Base-by-base conservation (phyloP, 495 filamentous ascomycete genomes). In the Daldinia concentrica region DNA sequence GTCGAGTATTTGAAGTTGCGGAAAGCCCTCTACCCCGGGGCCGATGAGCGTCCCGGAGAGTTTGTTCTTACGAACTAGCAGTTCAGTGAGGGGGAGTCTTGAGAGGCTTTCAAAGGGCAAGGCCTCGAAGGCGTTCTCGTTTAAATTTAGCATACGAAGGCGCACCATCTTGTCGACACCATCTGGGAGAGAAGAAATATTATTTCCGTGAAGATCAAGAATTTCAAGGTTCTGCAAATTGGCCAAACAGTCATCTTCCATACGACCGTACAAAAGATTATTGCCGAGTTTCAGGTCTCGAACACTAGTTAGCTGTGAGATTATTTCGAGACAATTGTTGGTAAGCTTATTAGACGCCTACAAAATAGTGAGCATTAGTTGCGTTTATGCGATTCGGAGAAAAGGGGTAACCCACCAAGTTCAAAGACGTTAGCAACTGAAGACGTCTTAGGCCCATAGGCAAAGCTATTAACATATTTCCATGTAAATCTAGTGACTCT, bases 401-500 rank as follows among this genome's bases (percentile, higher is more conserved):
- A 17, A 48, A 36, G 12, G 9, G 15, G 34, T 4, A 43, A 78
- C 86, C 72, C 79, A 91, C 90, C 66, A 99, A 79, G 73, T 98
- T 98, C 26, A 99, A 84, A 8, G 86, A 88, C 9, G 91, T 93
- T 51, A 99, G 82, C 62, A 87, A 80, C 43, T 89, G 82, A 39
- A 98, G 83, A 52, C 91, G 84, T 71, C 91, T 84, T 59, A 98
- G 75, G 0, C 95, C 94, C 69, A 89, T 77, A 0, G 96, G 95
- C 17, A 98, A 74, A 8, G 85, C 77, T 26, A 82, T 82, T 17
- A 99, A 82, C 58, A 87, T 77, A 77, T 99, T 99, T 24, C 91
- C 90, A 79, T 97, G 92, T 58, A 98, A 79, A 76, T 99, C 95
- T 8, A 98, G 77, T 4, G 85, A 85, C 74, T 97, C 92, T 17